Conservation (phyloP, 2,329 filamentous ascomycete genomes). For the Lachnellula subtilissima region DNA sequence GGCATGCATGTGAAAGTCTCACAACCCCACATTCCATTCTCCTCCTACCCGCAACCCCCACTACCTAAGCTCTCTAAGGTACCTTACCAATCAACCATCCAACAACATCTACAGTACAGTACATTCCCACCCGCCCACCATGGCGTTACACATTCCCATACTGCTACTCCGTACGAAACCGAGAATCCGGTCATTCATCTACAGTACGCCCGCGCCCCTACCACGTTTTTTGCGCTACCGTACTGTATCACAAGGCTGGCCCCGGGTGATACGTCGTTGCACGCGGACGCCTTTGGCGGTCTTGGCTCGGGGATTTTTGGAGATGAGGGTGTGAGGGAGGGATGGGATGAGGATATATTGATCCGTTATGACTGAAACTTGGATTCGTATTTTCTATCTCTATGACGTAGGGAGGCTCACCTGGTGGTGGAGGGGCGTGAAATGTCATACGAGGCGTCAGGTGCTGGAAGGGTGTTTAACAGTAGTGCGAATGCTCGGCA, state of each 20-base stretch:
- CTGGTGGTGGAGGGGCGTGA: too few relatives aligned
- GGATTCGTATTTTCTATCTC: too few relatives aligned
- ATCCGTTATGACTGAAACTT: background rate
- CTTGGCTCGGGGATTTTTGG: background rate
- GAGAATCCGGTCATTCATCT: slow-evolving; percentile 2
- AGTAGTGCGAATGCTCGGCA: too few relatives aligned
- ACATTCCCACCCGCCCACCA: background rate
- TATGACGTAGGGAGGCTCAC: too few relatives aligned
- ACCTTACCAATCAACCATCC: background rate
- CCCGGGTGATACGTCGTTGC: slow-evolving; percentile 1
- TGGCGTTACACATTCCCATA: background rate
- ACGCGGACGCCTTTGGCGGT: slow-evolving; percentile 4
- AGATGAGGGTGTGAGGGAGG: background rate
- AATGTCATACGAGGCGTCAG: too few relatives aligned
- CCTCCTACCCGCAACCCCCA: background rate
- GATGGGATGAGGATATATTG: background rate
- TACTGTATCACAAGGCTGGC: slow-evolving; percentile 5
- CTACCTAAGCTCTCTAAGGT: background rate
- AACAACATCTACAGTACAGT: background rate
- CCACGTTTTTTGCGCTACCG: slow-evolving; percentile 3
- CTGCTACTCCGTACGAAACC: background rate
- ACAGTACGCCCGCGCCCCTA: background rate
- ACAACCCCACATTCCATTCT: background rate
- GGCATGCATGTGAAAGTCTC: background rate
- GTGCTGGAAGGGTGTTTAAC: too few relatives aligned